phyloP scores from a whole-genome alignment of 257 asterid genomes.

The Petunia secreta region DNA sequence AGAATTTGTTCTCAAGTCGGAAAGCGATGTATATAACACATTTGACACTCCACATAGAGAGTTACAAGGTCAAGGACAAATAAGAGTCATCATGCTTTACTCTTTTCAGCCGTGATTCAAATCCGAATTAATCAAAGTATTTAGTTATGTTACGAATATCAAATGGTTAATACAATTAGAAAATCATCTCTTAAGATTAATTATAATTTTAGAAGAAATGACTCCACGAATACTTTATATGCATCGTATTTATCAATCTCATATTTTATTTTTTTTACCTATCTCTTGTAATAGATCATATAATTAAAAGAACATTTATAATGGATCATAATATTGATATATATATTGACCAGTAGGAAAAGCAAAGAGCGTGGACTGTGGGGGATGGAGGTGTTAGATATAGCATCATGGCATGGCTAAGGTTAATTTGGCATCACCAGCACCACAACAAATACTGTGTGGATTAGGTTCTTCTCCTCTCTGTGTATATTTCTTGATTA shows the following conservation, averaged over 20 bases:
- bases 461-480: conserved; percentile 58
- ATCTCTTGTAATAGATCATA: too few relatives aligned
- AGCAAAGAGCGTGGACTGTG: conserved; percentile 17
- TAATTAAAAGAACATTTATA: too few relatives aligned
- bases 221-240: too few relatives aligned
- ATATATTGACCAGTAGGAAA: not conserved
- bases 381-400: not conserved
- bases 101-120: not conserved
- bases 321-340: too few relatives aligned
- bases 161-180: not conserved
- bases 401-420: conserved; percentile 16
- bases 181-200: not conserved
- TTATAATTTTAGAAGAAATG: too few relatives aligned
- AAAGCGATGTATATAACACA: conserved; percentile 24
- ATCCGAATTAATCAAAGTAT: not conserved
- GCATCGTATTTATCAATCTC: too few relatives aligned
- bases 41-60: conserved; percentile 29
- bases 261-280: too few relatives aligned
- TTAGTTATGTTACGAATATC: not conserved
- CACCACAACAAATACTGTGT: conserved; percentile 58
- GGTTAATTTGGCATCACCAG: conserved; percentile 30
- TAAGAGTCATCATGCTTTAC: not conserved
- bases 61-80: not conserved
- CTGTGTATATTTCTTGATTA: conserved; percentile 32
- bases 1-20: conserved; percentile 27